These are phyloP conservation scores for Tuber microsphaerosporum DNA, from an alignment of 495 filamentous ascomycete species.

Conservation along the genomic window DNA sequence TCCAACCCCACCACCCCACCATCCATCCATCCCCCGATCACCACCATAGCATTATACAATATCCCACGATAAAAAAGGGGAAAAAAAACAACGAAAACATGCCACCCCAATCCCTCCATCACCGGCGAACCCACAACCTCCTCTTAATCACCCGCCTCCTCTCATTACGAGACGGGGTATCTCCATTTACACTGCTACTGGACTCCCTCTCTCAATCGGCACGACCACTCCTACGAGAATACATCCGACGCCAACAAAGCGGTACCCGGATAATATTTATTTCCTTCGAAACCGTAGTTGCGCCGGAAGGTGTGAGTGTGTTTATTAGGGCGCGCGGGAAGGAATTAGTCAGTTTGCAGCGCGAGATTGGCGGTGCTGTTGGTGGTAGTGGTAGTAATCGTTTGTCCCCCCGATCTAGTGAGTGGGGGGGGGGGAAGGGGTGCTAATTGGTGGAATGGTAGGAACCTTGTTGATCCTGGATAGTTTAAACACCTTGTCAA, in stretches of 20 bases:
- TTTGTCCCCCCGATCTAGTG: constrained; percentile 33
- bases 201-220: constrained; percentile 81
- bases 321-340: constrained; percentile 61
- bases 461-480: constrained; percentile 59
- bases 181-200: constrained; percentile 76
- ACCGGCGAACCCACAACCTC: constrained; percentile 76
- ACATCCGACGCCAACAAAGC: constrained; percentile 51
- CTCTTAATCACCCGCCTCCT: constrained; percentile 80
- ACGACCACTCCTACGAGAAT: constrained; percentile 62
- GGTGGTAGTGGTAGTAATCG: constrained; percentile 39
- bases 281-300: constrained; percentile 63
- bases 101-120: constrained; percentile 47
- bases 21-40: not conserved
- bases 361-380: constrained; percentile 56
- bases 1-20: constrained; percentile 17
- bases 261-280: constrained; percentile 60
- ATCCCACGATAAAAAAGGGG: not conserved
- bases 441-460: constrained; percentile 43
- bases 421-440: constrained; percentile 33
- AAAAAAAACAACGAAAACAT: constrained; percentile 10
- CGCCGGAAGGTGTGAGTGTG: constrained; percentile 53
- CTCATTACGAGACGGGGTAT: constrained; percentile 66
- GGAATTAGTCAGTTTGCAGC: constrained; percentile 47
- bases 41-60: not conserved
- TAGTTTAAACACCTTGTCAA: constrained; percentile 52